Evolutionary conservation across 2,329 filamentous ascomycete genomes (phyloP).

Genomic region (Microdochium bolleyi): DNA sequence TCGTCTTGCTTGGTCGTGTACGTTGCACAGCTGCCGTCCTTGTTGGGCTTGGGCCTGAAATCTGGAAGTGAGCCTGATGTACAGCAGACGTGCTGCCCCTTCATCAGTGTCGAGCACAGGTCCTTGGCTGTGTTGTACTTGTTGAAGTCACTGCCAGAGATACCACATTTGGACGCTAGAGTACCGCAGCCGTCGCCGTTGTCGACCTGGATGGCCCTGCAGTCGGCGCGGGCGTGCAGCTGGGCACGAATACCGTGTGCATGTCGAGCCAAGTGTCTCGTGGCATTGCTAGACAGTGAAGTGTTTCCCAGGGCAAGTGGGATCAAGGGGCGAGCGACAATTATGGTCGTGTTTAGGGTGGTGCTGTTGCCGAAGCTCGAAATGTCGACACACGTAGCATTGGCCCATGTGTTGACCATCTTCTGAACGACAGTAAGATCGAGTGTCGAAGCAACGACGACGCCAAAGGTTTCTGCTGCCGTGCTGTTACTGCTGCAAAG

Average conservation of each 20-base stretch:
- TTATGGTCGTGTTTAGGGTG: not conserved
- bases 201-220: not conserved
- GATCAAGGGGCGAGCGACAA: not conserved
- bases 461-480: not conserved
- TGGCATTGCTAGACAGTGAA: not conserved
- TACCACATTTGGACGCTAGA: conserved; percentile 6
- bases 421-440: not conserved
- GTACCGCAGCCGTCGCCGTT: conserved; percentile 4
- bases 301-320: not conserved
- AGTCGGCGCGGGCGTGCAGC: not conserved
- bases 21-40: conserved; percentile 8
- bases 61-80: conserved; percentile 5
- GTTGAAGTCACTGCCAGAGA: conserved; percentile 4
- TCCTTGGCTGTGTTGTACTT: conserved; percentile 3
- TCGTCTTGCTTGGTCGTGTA: conserved; percentile 7
- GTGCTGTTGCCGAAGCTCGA: not conserved
- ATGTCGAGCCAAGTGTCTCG: not conserved
- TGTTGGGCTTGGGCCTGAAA: conserved; percentile 6
- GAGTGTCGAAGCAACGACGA: not conserved
- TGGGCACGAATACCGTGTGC: not conserved
- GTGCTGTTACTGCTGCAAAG: not conserved
- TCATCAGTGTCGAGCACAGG: conserved; percentile 5
- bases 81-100: conserved; percentile 10
- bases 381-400: not conserved
- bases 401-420: not conserved